Conservation (phyloP, 257 asterid genomes). For the Cordia subcordata region DNA sequence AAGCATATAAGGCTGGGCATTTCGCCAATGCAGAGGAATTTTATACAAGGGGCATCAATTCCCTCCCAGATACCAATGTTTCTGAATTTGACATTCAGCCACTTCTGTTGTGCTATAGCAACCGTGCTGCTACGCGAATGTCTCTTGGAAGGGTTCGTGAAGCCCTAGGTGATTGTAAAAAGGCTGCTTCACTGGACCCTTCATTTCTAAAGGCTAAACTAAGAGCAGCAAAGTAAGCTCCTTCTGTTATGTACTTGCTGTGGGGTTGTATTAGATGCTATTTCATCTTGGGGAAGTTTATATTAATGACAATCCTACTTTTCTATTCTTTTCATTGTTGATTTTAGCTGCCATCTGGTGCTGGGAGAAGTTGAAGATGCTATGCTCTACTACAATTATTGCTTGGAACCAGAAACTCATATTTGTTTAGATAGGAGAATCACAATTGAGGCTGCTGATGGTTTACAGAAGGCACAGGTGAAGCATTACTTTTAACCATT, state of each 20-base stretch:
- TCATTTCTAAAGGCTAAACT: constrained; percentile 58
- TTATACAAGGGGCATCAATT: constrained; percentile 70
- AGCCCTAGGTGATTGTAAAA: constrained; percentile 79
- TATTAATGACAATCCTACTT: not conserved
- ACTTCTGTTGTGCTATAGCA: constrained; percentile 83
- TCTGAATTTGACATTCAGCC: constrained; percentile 40
- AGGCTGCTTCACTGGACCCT: constrained; percentile 70
- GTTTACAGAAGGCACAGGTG: constrained; percentile 85
- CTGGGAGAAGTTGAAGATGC: constrained; percentile 88
- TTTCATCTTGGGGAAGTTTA: not conserved
- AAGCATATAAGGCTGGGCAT: constrained; percentile 68
- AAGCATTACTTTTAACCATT: constrained; percentile 10
- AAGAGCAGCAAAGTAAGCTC: constrained; percentile 86
- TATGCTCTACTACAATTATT: constrained; percentile 40
- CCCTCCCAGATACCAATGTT: constrained; percentile 25
- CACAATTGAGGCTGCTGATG: constrained; percentile 79
- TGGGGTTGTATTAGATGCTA: not conserved
- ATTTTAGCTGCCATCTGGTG: constrained; percentile 65
- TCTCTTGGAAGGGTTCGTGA: constrained; percentile 78
- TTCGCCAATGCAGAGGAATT: constrained; percentile 73
- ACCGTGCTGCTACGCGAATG: constrained; percentile 97
- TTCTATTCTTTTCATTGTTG: constrained; percentile 1
- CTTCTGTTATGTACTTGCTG: constrained; percentile 1
- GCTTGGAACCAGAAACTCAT: constrained; percentile 48
- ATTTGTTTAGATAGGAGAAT: constrained; percentile 83